Conservation (phyloP, 805 yeast genomes). For the Brettanomyces bruxellensis region DNA sequence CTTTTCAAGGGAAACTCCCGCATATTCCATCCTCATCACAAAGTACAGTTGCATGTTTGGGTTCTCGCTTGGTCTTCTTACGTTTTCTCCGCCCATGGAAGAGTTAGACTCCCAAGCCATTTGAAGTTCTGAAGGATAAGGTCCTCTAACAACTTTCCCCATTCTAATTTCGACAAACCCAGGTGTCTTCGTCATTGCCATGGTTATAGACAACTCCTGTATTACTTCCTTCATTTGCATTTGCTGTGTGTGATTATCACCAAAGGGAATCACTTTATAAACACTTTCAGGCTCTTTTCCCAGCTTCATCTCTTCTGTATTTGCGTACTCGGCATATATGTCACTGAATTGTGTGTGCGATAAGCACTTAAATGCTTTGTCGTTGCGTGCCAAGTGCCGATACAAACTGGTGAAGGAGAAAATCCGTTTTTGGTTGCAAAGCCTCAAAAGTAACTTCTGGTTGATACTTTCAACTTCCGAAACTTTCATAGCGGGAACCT, state of each 20-base stretch:
- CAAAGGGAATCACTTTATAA: constrained; percentile 47
- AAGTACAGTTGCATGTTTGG: constrained; percentile 28
- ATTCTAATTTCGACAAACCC: constrained; percentile 39
- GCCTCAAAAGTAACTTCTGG: constrained; percentile 23
- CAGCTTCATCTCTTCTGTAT: constrained; percentile 12
- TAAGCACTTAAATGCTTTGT: constrained; percentile 26
- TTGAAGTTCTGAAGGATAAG: constrained; percentile 5
- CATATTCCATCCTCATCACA: constrained; percentile 30
- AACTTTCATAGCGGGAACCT: constrained; percentile 19
- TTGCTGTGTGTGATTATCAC: constrained; percentile 32
- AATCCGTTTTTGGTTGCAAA: constrained; percentile 26
- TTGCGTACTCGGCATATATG: constrained; percentile 24
- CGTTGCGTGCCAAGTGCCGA: constrained; percentile 9
- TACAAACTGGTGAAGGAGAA: constrained; percentile 25
- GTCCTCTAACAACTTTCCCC: constrained; percentile 39
- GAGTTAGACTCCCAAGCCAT: neutral
- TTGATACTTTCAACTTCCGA: constrained; percentile 26
- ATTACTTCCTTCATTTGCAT: constrained; percentile 31
- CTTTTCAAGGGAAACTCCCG: constrained; percentile 36
- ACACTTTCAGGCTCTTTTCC: constrained; percentile 19
- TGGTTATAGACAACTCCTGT: constrained; percentile 38
- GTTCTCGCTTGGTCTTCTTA: constrained; percentile 10
- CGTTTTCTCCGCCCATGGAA: constrained; percentile 1
- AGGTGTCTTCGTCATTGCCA: constrained; percentile 27
- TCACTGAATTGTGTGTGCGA: constrained; percentile 42